These are phyloP conservation scores for Fraxinus cuspidata DNA, from an alignment of 257 asterid genomes.

Conservation along the genomic window DNA sequence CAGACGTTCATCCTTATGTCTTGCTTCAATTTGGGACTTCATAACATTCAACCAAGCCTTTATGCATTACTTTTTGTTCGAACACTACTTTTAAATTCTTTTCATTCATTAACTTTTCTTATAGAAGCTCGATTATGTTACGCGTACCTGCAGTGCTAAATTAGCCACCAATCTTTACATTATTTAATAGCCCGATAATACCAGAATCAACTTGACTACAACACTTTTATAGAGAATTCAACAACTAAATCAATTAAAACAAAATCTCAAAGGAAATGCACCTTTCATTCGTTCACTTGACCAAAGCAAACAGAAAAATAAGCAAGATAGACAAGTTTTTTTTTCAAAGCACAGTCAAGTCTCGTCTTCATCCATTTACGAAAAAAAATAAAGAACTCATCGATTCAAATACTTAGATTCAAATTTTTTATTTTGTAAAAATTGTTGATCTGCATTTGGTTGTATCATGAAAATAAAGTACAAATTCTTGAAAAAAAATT, in stretches of 20 bases:
- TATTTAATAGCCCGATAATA: neutral
- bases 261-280: neutral
- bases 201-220: neutral
- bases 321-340: too few relatives aligned
- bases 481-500: neutral
- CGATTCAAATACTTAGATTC: neutral
- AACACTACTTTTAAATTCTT: neutral
- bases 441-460: neutral
- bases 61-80: too few relatives aligned
- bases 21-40: neutral
- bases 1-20: neutral
- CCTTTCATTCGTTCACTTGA: too few relatives aligned
- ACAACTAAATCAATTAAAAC: slow-evolving; percentile 12
- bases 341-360: too few relatives aligned
- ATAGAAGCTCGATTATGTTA: neutral
- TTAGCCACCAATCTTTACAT: neutral
- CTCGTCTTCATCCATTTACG: too few relatives aligned
- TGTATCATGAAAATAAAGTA: slow-evolving; percentile 12
- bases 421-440: neutral
- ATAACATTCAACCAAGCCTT: neutral
- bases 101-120: neutral
- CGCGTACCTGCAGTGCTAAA: neutral
- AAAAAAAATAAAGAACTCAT: too few relatives aligned
- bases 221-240: neutral
- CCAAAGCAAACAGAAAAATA: too few relatives aligned